Evolutionary conservation across 164 flowering plant genomes (phyloP).

Genomic region (Vitis amurensis): DNA sequence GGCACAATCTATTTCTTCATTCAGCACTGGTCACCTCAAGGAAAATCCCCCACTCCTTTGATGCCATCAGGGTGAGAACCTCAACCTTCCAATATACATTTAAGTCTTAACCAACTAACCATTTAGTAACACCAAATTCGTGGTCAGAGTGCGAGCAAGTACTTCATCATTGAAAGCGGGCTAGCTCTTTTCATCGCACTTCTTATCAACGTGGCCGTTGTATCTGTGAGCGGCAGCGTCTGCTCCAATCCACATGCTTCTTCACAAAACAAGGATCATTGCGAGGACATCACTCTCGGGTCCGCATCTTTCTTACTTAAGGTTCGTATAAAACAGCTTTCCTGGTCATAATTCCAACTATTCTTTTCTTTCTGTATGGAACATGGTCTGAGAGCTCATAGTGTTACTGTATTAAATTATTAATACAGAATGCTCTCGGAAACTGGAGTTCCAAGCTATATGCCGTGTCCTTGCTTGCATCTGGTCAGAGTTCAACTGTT

Average conservation of each 20-base stretch:
- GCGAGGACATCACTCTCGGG: not conserved
- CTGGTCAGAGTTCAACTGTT: constrained; percentile 6
- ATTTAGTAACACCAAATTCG: not conserved
- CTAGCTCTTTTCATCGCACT: constrained; percentile 5
- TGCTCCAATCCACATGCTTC: constrained; percentile 1
- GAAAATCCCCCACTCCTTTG: constrained; percentile 1
- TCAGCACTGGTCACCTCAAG: constrained; percentile 11
- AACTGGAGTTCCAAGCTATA: constrained; percentile 3
- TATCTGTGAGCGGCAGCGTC: constrained; percentile 7
- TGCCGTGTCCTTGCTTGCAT: constrained; percentile 4
- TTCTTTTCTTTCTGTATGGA: too few relatives aligned
- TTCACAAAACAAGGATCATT: not conserved
- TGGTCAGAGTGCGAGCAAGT: constrained; percentile 5
- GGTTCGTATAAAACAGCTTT: not conserved
- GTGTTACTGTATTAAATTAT: not conserved
- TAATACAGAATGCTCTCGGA: not conserved
- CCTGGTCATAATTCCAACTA: too few relatives aligned
- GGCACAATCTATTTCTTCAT: constrained; percentile 18
- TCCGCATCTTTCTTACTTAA: constrained; percentile 3
- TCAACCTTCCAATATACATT: not conserved
- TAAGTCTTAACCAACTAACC: not conserved
- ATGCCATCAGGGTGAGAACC: constrained; percentile 1
- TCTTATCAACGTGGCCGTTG: constrained; percentile 5
- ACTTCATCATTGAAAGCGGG: constrained; percentile 8
- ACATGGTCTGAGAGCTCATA: too few relatives aligned